phyloP scores from a whole-genome alignment of 2,329 filamentous ascomycete species.

The Zarea fungicola region DNA sequence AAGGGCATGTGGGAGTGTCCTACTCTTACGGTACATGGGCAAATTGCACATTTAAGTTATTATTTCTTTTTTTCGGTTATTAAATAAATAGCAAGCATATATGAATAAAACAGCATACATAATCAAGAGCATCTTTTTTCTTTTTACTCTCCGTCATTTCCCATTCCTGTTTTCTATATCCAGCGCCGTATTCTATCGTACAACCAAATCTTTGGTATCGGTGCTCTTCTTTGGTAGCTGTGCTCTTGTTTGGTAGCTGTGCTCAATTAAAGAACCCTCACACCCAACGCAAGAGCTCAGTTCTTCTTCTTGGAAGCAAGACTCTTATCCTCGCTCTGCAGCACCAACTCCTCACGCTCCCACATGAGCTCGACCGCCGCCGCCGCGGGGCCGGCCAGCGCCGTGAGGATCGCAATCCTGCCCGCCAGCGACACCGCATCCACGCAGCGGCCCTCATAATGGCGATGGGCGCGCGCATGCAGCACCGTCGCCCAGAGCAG shows the following conservation, averaged over 20 bases:
- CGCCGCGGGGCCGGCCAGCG: conserved; percentile 14
- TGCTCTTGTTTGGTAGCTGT: no score
- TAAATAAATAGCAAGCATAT: conserved; percentile 3
- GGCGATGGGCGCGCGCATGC: conserved; percentile 10
- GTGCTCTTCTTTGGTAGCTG: no score
- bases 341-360: conserved; percentile 19
- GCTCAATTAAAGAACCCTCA: no score
- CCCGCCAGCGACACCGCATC: neutral
- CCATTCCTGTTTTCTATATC: no score
- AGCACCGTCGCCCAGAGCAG: conserved; percentile 18
- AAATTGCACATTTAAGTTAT: neutral
- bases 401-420: conserved; percentile 13
- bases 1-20: neutral
- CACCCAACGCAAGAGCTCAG: neutral
- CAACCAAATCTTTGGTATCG: no score
- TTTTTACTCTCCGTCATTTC: no score
- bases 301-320: conserved; percentile 7
- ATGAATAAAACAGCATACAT: conserved; percentile 4
- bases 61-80: neutral
- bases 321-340: conserved; percentile 10
- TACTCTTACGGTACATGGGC: neutral
- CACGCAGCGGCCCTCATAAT: conserved; percentile 3
- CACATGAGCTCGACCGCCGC: conserved; percentile 19
- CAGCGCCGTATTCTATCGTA: no score
- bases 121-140: no score